phyloP scores from a whole-genome alignment of 2,329 filamentous ascomycete genomes.

The Hymenoscyphus fructigenus region DNA sequence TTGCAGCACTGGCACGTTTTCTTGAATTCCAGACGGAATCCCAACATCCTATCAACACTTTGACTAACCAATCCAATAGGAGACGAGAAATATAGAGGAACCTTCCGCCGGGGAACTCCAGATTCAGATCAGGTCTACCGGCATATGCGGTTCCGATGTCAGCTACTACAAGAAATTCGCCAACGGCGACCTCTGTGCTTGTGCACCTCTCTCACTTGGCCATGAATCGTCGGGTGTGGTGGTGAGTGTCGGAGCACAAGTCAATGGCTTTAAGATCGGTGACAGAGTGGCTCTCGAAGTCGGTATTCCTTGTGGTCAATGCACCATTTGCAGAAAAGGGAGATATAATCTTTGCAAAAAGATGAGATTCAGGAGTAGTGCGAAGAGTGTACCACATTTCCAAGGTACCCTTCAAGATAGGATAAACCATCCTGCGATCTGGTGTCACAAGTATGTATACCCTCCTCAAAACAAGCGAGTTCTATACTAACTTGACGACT shows the following conservation, averaged over 20 bases:
- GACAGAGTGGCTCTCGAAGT: conserved; percentile 75
- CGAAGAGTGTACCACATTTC: conserved; percentile 62
- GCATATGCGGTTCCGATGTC: conserved; percentile 69
- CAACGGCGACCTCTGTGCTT: conserved; percentile 68
- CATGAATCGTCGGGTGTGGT: conserved; percentile 62
- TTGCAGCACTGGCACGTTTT: neutral
- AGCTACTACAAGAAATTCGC: conserved; percentile 72
- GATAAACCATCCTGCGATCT: conserved; percentile 61
- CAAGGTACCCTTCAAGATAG: conserved; percentile 62
- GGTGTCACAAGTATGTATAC: conserved; percentile 58
- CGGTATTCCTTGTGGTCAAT: conserved; percentile 86
- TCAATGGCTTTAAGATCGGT: conserved; percentile 52
- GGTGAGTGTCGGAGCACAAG: conserved; percentile 53
- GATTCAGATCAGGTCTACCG: conserved; percentile 63
- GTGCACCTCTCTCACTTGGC: conserved; percentile 63
- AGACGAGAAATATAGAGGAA: conserved; percentile 46
- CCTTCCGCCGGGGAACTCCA: conserved; percentile 56
- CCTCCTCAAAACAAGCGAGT: neutral
- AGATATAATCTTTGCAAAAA: conserved; percentile 66
- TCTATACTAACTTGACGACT: conserved; percentile 7
- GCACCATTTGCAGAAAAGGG: conserved; percentile 86
- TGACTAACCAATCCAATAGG: conserved; percentile 40
- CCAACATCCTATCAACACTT: neutral
- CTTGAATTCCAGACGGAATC: neutral
- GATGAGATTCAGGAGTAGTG: conserved; percentile 61